Conservation (phyloP, 2,329 filamentous ascomycete species). For the Arthrobotrys iridis region DNA sequence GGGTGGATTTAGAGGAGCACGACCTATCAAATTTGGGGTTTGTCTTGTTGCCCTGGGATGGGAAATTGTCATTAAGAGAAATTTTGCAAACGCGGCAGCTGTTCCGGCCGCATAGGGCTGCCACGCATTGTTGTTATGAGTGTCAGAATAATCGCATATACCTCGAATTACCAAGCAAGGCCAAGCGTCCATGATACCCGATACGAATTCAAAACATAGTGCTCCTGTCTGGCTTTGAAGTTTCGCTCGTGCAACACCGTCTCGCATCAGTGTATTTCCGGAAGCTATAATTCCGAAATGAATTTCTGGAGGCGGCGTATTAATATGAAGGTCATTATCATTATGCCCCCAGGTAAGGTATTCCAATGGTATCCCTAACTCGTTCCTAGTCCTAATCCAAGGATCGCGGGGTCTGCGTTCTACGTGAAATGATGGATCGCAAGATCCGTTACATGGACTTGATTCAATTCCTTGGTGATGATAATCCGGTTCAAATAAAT, state of each 20-base stretch:
- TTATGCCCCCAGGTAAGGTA: neutral
- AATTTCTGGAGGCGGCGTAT: neutral
- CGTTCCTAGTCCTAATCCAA: neutral
- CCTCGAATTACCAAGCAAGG: slow-evolving; percentile 9
- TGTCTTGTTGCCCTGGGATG: no score
- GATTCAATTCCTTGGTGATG: neutral
- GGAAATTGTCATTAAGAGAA: neutral
- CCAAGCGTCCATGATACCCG: slow-evolving; percentile 13
- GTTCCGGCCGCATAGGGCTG: slow-evolving; percentile 9
- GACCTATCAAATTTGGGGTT: no score
- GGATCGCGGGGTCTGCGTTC: neutral
- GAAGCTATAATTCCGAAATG: slow-evolving; percentile 19
- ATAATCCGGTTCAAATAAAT: neutral
- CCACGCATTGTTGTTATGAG: slow-evolving; percentile 21
- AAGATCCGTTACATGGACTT: neutral
- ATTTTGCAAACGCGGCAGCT: slow-evolving; percentile 27
- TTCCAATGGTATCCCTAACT: neutral
- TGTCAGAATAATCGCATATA: slow-evolving; percentile 17
- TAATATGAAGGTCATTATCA: neutral
- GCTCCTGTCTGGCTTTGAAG: neutral
- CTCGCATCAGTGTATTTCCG: neutral
- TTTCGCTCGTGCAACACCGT: neutral
- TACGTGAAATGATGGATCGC: neutral
- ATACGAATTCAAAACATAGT: slow-evolving; percentile 17
- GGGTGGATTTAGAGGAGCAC: no score